Evolutionary conservation across 495 filamentous ascomycete genomes (phyloP), one percentile per base, ranked within the genome.

Genomic region (Trichoderma reesei): DNA sequence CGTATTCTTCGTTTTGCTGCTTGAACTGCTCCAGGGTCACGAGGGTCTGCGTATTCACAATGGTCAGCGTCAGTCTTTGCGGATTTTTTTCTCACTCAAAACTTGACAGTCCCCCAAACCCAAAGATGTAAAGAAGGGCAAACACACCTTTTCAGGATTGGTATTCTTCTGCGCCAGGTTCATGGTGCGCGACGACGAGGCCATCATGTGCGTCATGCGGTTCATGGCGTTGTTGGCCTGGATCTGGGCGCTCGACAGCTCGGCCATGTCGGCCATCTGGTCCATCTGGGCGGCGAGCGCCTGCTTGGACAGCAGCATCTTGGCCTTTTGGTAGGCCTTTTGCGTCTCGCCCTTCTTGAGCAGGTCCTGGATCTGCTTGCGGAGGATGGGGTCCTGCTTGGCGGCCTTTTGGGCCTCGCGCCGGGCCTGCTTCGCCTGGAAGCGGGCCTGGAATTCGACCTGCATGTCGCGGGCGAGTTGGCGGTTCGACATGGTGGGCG

Each of bases 391-490:
- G 73, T 92, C 90, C 73, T 92, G 90, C 74, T 92, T 92, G 63
- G 85, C 83, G 18, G 90, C 90, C 73, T 91, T 92, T 64, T 83
- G 83, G 11, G 90, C 86, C 78, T 93, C 89, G 66, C 90, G 80
- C 64, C 90, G 90, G 63, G 91, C 83, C 74, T 90, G 87, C 73
- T 92, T 92, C 31, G 90, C 86, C 64, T 90, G 91, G 79, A 93
- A 91, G 88, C 92, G 70, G 26, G 77, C 77, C 67, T 81, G 79
- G 70, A 81, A 81, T 67, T 81, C 79, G 73, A 75, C 73, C 67
- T 81, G 78, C 75, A 77, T 80, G 72, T 79, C 79, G 67, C 76
- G 71, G 37, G 77, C 75, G 63, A 80, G 76, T 71, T 81, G 79
- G 69, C 77, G 75, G 67, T 80, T 80, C 54, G 78, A 72, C 79